phyloP scores from a whole-genome alignment of 2,329 filamentous ascomycete genomes.

The Sporothrix inflata region DNA sequence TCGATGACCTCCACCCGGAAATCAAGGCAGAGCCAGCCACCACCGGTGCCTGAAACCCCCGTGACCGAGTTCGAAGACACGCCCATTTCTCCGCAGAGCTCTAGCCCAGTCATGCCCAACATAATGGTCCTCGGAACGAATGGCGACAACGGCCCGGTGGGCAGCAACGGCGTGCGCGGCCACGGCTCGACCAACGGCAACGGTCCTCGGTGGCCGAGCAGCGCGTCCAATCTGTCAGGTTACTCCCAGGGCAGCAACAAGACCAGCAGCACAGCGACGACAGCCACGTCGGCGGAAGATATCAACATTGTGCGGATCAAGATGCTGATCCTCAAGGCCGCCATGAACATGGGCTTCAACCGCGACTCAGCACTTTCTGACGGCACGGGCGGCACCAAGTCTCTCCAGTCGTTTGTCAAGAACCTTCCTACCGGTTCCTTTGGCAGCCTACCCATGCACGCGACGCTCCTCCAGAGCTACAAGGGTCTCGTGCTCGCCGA shows the following conservation, averaged over 20 bases:
- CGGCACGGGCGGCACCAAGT: conserved; percentile 51
- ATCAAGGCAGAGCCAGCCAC: conserved; percentile 52
- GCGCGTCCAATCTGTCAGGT: conserved; percentile 74
- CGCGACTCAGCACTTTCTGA: conserved; percentile 56
- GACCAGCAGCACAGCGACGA: conserved; percentile 73
- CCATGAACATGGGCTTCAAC: conserved; percentile 80
- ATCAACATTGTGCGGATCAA: conserved; percentile 77
- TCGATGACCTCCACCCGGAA: conserved; percentile 29
- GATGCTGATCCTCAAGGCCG: conserved; percentile 79
- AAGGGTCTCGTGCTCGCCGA: conserved; percentile 78
- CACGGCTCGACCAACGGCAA: conserved; percentile 15
- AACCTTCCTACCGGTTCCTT: conserved; percentile 76
- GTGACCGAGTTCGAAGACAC: conserved; percentile 96
- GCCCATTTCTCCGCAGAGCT: conserved; percentile 78
- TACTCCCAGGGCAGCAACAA: conserved; percentile 73
- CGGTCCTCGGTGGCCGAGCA: conserved; percentile 72
- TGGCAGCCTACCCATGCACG: conserved; percentile 71
- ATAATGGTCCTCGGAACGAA: conserved; percentile 85
- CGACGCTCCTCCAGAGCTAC: conserved; percentile 74
- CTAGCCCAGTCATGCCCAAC: conserved; percentile 72
- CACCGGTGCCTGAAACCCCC: conserved; percentile 77
- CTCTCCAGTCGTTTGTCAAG: conserved; percentile 76
- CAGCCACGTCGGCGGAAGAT: conserved; percentile 70
- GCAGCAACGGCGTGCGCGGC: conserved; percentile 13
- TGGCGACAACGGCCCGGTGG: conserved; percentile 48